phyloP scores from a whole-genome alignment of 306 rosid species.

The Coriaria nepalensis region DNA sequence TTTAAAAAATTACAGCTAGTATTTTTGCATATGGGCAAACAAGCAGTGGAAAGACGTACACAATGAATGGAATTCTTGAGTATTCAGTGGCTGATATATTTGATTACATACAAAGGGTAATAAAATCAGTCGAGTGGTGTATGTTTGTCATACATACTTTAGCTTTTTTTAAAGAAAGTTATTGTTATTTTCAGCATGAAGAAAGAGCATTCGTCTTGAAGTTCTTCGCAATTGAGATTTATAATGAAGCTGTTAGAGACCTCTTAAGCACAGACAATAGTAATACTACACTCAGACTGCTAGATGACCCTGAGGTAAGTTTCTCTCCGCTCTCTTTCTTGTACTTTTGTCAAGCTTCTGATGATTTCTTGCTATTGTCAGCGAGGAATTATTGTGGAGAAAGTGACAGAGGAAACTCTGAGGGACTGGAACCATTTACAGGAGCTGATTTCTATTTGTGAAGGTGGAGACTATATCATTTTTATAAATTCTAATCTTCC shows the following conservation, averaged over 20 bases:
- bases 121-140: slow-evolving; percentile 5
- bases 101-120: slow-evolving; percentile 73
- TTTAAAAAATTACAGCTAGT: slow-evolving; percentile 44
- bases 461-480: slow-evolving; percentile 38
- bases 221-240: slow-evolving; percentile 92
- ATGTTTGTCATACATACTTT: slow-evolving; percentile 1
- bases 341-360: not conserved
- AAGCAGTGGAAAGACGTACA: slow-evolving; percentile 97
- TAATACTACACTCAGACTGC: slow-evolving; percentile 70
- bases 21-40: slow-evolving; percentile 99
- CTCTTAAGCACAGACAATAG: slow-evolving; percentile 61
- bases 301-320: slow-evolving; percentile 94
- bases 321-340: not conserved
- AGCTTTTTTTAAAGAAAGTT: slow-evolving; percentile 8
- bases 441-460: slow-evolving; percentile 81
- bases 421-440: slow-evolving; percentile 78
- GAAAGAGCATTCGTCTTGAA: slow-evolving; percentile 88
- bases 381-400: slow-evolving; percentile 85
- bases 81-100: slow-evolving; percentile 80
- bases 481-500: slow-evolving; percentile 13
- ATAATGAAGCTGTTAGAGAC: slow-evolving; percentile 95
- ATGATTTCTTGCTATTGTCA: slow-evolving; percentile 24
- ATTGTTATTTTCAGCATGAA: slow-evolving; percentile 53
- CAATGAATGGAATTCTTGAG: slow-evolving; percentile 95
- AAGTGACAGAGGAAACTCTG: slow-evolving; percentile 76